These are phyloP conservation scores for Pseudisothecium myosuroides DNA, from an alignment of 225 moss, liverwort and hornwort species.

Conservation along the genomic window DNA sequence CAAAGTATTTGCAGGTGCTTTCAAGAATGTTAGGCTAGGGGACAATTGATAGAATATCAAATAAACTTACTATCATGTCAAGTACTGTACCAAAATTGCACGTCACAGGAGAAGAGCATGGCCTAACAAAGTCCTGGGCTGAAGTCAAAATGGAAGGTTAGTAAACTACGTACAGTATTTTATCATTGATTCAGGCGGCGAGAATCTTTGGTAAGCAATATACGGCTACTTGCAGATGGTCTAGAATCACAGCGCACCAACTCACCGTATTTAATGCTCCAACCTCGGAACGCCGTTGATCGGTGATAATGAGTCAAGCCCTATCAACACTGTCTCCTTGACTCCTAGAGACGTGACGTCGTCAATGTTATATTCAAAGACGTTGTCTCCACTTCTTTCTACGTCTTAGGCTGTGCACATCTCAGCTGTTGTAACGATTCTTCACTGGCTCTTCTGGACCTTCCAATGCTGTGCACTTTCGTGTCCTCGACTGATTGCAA, in stretches of 20 bases:
- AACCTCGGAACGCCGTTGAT: neutral
- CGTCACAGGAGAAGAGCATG: neutral
- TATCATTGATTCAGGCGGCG: neutral
- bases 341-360: neutral
- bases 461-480: neutral
- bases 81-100: neutral
- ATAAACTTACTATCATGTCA: neutral
- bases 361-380: neutral
- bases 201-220: conserved; percentile 5
- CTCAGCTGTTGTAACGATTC: neutral
- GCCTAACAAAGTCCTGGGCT: neutral
- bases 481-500: neutral
- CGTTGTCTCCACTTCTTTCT: neutral
- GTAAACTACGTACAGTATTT: neutral
- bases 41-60: neutral
- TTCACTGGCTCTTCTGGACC: neutral
- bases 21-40: neutral
- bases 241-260: neutral
- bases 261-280: neutral
- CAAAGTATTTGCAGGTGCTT: neutral
- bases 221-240: neutral
- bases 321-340: neutral
- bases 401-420: neutral
- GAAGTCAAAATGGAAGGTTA: neutral
- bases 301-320: neutral